These are phyloP conservation scores for Ogataea paradorogensis DNA, from an alignment of 805 yeast genomes.

Conservation along the genomic window DNA sequence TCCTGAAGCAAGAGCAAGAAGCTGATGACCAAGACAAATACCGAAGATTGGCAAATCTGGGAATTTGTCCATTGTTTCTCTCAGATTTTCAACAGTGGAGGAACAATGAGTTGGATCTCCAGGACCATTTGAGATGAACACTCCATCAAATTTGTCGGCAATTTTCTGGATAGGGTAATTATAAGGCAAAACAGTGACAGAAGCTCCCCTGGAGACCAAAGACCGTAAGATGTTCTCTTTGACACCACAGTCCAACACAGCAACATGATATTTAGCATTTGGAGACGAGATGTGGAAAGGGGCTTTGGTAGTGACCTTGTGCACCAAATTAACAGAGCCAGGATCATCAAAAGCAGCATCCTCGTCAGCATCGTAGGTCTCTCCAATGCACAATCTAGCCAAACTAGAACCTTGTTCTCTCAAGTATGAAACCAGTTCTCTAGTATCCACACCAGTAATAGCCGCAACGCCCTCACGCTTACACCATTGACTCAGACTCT, in stretches of 20 bases:
- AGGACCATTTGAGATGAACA: constrained; percentile 94
- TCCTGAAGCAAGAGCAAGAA: constrained; percentile 91
- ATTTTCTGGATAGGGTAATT: constrained; percentile 90
- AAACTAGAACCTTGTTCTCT: constrained; percentile 96
- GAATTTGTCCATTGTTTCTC: constrained; percentile 60
- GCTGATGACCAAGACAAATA: constrained; percentile 96
- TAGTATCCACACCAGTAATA: constrained; percentile 95
- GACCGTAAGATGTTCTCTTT: constrained; percentile 96
- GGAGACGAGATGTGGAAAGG: constrained; percentile 85
- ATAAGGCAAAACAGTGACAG: constrained; percentile 94
- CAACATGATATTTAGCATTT: constrained; percentile 66
- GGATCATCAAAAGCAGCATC: constrained; percentile 92
- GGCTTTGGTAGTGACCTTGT: constrained; percentile 90
- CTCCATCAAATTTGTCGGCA: constrained; percentile 90
- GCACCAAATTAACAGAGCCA: constrained; percentile 82
- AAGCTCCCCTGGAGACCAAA: constrained; percentile 90
- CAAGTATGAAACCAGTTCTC: constrained; percentile 86
- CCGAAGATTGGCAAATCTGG: constrained; percentile 89
- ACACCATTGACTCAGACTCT: constrained; percentile 93
- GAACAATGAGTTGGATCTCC: constrained; percentile 96
- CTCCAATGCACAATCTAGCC: constrained; percentile 87
- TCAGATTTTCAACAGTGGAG: constrained; percentile 70
- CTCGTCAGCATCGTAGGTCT: constrained; percentile 87
- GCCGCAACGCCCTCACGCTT: constrained; percentile 95
- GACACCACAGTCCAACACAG: constrained; percentile 96